Evolutionary conservation across 805 yeast species (phyloP).

Genomic region (Starmerella bombi): DNA sequence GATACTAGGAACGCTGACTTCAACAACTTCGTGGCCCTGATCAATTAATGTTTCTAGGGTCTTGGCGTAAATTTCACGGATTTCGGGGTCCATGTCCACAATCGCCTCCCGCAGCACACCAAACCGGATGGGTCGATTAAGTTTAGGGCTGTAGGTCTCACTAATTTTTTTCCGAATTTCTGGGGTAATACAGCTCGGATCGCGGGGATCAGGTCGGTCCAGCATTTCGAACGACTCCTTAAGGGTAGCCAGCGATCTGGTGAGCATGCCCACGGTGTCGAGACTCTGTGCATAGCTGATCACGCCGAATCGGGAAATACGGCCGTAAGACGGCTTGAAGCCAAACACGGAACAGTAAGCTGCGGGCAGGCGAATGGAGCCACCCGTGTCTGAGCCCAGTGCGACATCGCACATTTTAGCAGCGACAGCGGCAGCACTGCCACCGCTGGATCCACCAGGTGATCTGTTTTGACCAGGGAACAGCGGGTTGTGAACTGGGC

Average conservation of each 20-base stretch:
- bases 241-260: constrained; percentile 37
- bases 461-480: constrained; percentile 29
- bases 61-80: constrained; percentile 36
- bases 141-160: not conserved
- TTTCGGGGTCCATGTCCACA: constrained; percentile 38
- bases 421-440: constrained; percentile 86
- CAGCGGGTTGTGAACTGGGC: constrained; percentile 32
- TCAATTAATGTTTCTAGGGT: constrained; percentile 35
- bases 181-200: constrained; percentile 48
- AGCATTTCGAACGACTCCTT: constrained; percentile 41
- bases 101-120: constrained; percentile 69
- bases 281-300: constrained; percentile 84
- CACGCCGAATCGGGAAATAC: constrained; percentile 85
- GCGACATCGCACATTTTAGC: constrained; percentile 56
- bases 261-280: constrained; percentile 82
- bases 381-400: constrained; percentile 95
- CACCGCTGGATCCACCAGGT: constrained; percentile 93
- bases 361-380: constrained; percentile 86
- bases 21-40: constrained; percentile 40
- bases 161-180: constrained; percentile 15
- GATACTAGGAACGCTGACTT: constrained; percentile 60
- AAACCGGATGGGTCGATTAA: constrained; percentile 31
- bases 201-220: constrained; percentile 53
- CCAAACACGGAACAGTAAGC: constrained; percentile 75
- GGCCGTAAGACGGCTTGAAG: constrained; percentile 87